These are phyloP conservation scores for Tinospora cordifolia DNA, from an alignment of 164 flowering plant species.

Conservation along the genomic window DNA sequence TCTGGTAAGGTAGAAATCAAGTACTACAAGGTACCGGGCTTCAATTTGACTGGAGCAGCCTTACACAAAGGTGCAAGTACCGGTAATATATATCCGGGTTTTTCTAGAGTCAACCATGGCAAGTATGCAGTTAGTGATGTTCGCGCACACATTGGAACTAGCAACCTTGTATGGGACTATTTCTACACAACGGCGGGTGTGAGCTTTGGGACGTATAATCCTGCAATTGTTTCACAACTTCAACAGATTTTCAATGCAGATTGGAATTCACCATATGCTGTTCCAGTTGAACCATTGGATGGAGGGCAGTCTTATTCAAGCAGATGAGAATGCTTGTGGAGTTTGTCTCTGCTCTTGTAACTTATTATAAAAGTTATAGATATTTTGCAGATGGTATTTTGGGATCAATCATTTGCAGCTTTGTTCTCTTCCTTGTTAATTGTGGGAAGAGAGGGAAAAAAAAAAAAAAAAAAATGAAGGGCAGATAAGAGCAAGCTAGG, in stretches of 20 bases:
- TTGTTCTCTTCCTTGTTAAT: too few species aligned
- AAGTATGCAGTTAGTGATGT: slow-evolving; percentile 83
- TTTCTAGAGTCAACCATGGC: slow-evolving; percentile 82
- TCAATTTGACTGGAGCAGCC: slow-evolving; percentile 77
- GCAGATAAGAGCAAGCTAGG: too few species aligned
- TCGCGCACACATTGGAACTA: slow-evolving; percentile 87
- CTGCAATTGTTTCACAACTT: slow-evolving; percentile 71
- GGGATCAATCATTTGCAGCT: too few species aligned
- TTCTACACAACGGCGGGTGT: slow-evolving; percentile 79
- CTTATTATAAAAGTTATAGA: too few species aligned
- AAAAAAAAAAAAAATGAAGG: too few species aligned
- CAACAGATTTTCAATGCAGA: slow-evolving; percentile 84
- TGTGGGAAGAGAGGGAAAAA: too few species aligned
- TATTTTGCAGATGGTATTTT: too few species aligned
- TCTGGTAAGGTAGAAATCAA: slow-evolving; percentile 76
- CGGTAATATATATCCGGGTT: slow-evolving; percentile 68
- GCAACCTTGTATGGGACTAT: slow-evolving; percentile 94
- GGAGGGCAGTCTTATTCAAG: slow-evolving; percentile 28
- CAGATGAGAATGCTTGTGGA: slow-evolving; percentile 12
- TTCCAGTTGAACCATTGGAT: slow-evolving; percentile 48
- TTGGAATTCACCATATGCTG: slow-evolving; percentile 83
- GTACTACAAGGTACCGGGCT: slow-evolving; percentile 77
- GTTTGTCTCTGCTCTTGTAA: background rate
- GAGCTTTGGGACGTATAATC: slow-evolving; percentile 79
- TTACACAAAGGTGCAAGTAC: slow-evolving; percentile 38